Conservation (phyloP, 2,329 filamentous ascomycete species). For the Claviceps paspali region DNA sequence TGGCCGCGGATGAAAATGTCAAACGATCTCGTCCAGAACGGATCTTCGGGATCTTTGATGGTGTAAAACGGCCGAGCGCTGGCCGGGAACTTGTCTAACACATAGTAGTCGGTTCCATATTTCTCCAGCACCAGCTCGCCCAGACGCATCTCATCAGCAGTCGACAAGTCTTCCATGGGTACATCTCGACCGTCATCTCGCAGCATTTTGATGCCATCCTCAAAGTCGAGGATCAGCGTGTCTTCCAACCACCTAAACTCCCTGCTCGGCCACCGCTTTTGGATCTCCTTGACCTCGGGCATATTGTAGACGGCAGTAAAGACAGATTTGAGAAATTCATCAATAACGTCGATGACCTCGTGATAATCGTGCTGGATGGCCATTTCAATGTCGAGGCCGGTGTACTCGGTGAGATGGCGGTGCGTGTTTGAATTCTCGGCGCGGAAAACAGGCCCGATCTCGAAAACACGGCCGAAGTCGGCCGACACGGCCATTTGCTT, state of each 20-base stretch:
- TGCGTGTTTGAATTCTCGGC: slow-evolving; percentile 95
- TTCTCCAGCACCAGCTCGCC: slow-evolving; percentile 76
- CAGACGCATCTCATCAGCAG: slow-evolving; percentile 72
- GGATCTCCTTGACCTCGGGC: slow-evolving; percentile 63
- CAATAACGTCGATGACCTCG: slow-evolving; percentile 66
- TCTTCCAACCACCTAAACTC: slow-evolving; percentile 78
- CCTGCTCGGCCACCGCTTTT: slow-evolving; percentile 71
- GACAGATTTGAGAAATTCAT: slow-evolving; percentile 67
- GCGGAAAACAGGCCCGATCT: slow-evolving; percentile 59
- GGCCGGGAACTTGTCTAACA: slow-evolving; percentile 82
- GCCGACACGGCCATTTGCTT: slow-evolving; percentile 89
- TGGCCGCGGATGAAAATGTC: slow-evolving; percentile 91
- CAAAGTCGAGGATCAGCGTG: slow-evolving; percentile 69
- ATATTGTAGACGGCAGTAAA: slow-evolving; percentile 26
- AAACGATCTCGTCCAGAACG: slow-evolving; percentile 73
- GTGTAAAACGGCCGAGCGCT: slow-evolving; percentile 83
- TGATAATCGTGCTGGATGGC: slow-evolving; percentile 78
- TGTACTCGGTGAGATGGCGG: slow-evolving; percentile 87
- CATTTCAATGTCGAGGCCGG: slow-evolving; percentile 88
- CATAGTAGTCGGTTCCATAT: slow-evolving; percentile 80
- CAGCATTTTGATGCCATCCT: slow-evolving; percentile 65
- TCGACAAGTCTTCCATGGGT: slow-evolving; percentile 62
- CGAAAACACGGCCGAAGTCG: slow-evolving; percentile 80
- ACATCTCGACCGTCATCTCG: slow-evolving; percentile 70
- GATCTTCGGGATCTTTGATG: slow-evolving; percentile 63